Base-by-base conservation (phyloP, 78 protist genomes). In the Guillardia theta region DNA sequence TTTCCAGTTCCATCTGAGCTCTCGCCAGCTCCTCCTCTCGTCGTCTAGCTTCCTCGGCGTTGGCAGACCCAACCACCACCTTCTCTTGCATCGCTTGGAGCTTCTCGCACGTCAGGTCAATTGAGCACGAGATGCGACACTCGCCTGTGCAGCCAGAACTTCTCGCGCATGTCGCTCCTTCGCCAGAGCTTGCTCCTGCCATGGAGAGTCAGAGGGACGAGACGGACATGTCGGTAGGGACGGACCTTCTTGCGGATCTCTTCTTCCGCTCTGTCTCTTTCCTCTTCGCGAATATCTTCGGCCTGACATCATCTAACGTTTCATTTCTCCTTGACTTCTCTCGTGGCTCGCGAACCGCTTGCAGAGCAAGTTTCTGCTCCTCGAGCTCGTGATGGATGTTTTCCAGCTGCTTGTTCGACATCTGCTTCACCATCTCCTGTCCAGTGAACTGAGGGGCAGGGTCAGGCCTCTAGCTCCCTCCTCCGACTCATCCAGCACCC, bases 321-420 rank as follows among this genome's bases (percentile, higher is more conserved):
- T n/a, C n/a, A n/a, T n/a, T n/a, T n/a, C n/a, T n/a, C n/a, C n/a
- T n/a, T n/a, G n/a, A n/a, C n/a, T n/a, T n/a, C n/a, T n/a, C n/a
- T n/a, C n/a, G n/a, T n/a, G n/a, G n/a, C n/a, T n/a, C n/a, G n/a
- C n/a, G n/a, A n/a, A n/a, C n/a, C n/a, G n/a, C n/a, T n/a, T n/a
- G 36, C 83, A 70, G 83, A 36, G 83, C 83, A 12, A 15, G 10
- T 6, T 70, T 70, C 83, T 70, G 83, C 41, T 12, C 45, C 36
- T 70, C 83, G 83, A 70, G 9, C 36, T 24, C 36, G 45, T 43
- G n/a, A 12, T 70, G 0, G 12, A 36, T 50, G 53, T 78, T 50
- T n/a, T 78, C 90, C 90, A 78, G 24, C 90, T 78, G 90, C 90
- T 37, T 78, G 8, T 78, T 78, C n/a, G 90, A 78, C 90, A 78